Percentiles rank a stretch among this genome's conserved stretches.
Evolutionary conservation across 345 rosid species (phyloP).

Genomic region (Eucalyptus marginata): DNA sequence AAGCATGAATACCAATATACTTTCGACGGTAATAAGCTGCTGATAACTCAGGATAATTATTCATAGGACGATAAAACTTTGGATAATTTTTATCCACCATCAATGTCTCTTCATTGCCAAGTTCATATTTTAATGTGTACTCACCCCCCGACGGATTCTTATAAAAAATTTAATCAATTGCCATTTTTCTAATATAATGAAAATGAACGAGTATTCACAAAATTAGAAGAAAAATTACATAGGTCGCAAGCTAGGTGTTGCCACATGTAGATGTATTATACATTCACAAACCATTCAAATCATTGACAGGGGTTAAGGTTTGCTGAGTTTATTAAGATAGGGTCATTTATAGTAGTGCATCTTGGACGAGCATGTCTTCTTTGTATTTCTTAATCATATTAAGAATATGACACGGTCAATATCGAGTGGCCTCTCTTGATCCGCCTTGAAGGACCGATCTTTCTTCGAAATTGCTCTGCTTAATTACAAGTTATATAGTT

Average conservation of each 20-base stretch:
- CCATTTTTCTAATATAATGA: background rate
- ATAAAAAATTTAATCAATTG: background rate
- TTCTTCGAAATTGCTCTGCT: background rate
- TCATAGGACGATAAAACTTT: background rate
- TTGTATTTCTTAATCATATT: background rate
- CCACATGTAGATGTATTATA: background rate
- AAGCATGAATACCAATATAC: background rate
- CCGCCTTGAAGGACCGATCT: background rate
- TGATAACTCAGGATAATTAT: background rate
- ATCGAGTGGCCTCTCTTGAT: background rate
- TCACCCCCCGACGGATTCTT: background rate
- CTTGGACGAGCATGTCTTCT: background rate
- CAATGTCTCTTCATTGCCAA: background rate
- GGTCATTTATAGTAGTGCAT: background rate
- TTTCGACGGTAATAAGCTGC: background rate
- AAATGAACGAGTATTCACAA: background rate
- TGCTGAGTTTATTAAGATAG: background rate
- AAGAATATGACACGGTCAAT: background rate
- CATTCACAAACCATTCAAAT: background rate
- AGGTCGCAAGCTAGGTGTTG: background rate
- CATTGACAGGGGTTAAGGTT: background rate
- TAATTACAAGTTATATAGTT: background rate
- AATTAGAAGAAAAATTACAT: background rate
- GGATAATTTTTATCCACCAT: background rate
- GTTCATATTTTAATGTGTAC: background rate